Percentiles rank a stretch among this genome's conserved stretches.
These are phyloP conservation scores for Phytophthora podocarpi DNA, from an alignment of 352 stramenopile species.

Conservation along the genomic window DNA sequence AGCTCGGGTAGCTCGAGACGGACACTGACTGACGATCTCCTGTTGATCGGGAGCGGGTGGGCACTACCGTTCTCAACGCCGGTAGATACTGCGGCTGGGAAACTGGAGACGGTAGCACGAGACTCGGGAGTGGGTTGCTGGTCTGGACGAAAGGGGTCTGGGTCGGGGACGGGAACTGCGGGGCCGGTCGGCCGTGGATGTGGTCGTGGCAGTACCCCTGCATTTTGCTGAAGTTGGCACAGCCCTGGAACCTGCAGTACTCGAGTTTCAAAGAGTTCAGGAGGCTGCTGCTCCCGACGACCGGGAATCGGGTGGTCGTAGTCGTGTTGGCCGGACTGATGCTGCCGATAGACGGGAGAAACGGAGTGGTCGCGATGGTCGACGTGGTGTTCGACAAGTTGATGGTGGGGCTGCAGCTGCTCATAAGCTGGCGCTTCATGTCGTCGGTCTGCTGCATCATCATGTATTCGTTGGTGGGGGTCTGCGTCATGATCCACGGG, in stretches of 20 bases:
- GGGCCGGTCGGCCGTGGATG: slow-evolving; percentile 44
- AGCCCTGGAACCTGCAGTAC: slow-evolving; percentile 56
- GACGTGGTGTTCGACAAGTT: slow-evolving; percentile 26
- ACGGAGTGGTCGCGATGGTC: slow-evolving; percentile 22
- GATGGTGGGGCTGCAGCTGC: slow-evolving; percentile 27
- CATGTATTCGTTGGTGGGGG: slow-evolving; percentile 10
- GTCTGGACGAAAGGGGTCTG: slow-evolving; percentile 15
- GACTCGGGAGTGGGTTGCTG: slow-evolving; percentile 22
- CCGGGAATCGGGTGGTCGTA: slow-evolving; percentile 23
- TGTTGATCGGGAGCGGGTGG: slow-evolving; percentile 10
- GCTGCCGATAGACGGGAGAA: slow-evolving; percentile 43
- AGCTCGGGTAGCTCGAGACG: slow-evolving; percentile 18
- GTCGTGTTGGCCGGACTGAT: slow-evolving; percentile 62
- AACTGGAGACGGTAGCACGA: slow-evolving; percentile 25
- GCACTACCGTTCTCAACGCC: slow-evolving; percentile 33
- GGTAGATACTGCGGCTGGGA: slow-evolving; percentile 32
- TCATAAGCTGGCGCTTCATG: slow-evolving; percentile 33
- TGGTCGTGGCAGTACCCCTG: slow-evolving; percentile 71
- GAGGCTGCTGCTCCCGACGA: slow-evolving; percentile 21
- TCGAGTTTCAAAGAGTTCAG: slow-evolving; percentile 50
- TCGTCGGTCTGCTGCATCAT: slow-evolving; percentile 21
- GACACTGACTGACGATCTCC: slow-evolving; percentile 15
- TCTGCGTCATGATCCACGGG: slow-evolving; percentile 29
- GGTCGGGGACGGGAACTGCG: slow-evolving; percentile 21
- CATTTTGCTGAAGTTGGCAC: slow-evolving; percentile 71